Conservation (phyloP, 106 monocot genomes). For the Dendrobium officinale region DNA sequence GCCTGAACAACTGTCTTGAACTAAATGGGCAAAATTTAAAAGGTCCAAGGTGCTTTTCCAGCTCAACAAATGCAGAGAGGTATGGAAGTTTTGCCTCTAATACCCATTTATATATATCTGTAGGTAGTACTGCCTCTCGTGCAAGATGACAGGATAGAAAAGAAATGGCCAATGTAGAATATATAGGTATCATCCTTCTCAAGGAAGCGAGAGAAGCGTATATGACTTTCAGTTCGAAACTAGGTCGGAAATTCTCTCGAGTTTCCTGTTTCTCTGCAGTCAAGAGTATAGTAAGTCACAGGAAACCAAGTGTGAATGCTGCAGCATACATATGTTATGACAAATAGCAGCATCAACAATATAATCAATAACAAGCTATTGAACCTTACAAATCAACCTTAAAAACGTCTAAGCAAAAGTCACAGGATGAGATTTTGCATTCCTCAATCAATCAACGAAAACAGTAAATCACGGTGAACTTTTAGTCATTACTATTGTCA, state of each 20-base stretch:
- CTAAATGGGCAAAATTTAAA: conserved; percentile 29
- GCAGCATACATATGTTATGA: neutral
- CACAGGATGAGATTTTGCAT: neutral
- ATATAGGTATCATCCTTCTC: conserved; percentile 55
- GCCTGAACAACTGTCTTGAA: conserved; percentile 61
- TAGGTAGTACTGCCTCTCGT: conserved; percentile 69
- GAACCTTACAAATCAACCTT: neutral
- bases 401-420: neutral
- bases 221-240: conserved; percentile 22
- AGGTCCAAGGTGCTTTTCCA: conserved; percentile 51
- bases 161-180: conserved; percentile 62
- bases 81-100: conserved; percentile 75
- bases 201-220: conserved; percentile 35
- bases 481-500: neutral
- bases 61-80: conserved; percentile 45
- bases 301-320: neutral
- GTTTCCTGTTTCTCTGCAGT: conserved; percentile 22
- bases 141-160: conserved; percentile 75
- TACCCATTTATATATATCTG: conserved; percentile 68
- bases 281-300: neutral
- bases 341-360: neutral
- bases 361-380: neutral
- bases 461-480: neutral
- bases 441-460: neutral
- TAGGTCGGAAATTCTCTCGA: conserved; percentile 3